These are phyloP conservation scores for Echria macrotheca DNA, from an alignment of 495 filamentous ascomycete genomes.

Conservation along the genomic window DNA sequence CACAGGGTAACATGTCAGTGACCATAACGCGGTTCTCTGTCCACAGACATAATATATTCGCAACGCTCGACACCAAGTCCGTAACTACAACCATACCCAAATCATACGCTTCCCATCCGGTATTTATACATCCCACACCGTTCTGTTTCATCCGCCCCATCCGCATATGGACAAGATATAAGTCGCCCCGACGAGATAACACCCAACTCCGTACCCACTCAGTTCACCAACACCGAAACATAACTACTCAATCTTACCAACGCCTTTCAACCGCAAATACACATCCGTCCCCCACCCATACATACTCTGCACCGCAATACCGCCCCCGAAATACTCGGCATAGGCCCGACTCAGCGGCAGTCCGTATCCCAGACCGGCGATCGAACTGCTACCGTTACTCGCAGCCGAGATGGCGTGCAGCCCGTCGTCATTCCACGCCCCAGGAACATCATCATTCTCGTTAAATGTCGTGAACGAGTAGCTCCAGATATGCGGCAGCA, in stretches of 20 bases:
- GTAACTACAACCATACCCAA: too few relatives aligned
- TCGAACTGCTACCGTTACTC: conserved; percentile 63
- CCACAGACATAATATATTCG: too few relatives aligned
- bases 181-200: too few relatives aligned
- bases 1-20: too few relatives aligned
- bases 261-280: conserved; percentile 69
- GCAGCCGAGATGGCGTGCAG: conserved; percentile 66
- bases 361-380: conserved; percentile 91
- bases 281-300: conserved; percentile 83
- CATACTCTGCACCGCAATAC: conserved; percentile 88
- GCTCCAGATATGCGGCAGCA: conserved; percentile 84
- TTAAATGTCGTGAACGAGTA: conserved; percentile 94
- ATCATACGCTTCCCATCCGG: too few relatives aligned
- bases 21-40: too few relatives aligned
- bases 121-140: too few relatives aligned
- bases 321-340: conserved; percentile 96
- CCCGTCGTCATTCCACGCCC: conserved; percentile 49
- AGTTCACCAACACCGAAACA: too few relatives aligned
- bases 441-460: conserved; percentile 38
- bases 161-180: too few relatives aligned
- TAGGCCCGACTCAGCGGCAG: conserved; percentile 88
- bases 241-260: conserved; percentile 56
- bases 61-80: too few relatives aligned
- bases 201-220: too few relatives aligned
- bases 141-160: too few relatives aligned